Percentiles rank a stretch among this genome's conserved stretches.
Evolutionary conservation across 768 basidiomycete species (phyloP).

Genomic region (Amanita molliuscula): DNA sequence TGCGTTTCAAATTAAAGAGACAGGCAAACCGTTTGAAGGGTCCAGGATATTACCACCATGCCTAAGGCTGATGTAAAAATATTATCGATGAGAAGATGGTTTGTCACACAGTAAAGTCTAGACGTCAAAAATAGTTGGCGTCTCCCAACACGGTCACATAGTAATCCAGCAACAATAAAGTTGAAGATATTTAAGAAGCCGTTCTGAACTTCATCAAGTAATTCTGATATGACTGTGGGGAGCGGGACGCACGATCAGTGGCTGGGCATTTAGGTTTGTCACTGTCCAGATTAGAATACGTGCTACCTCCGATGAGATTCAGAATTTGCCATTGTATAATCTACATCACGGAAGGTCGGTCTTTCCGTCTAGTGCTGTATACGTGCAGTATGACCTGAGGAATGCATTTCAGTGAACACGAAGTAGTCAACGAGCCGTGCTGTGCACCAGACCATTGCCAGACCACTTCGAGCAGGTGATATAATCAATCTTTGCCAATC

Average conservation of each 20-base stretch:
- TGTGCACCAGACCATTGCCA: slow-evolving; percentile 46
- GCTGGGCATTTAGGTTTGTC: slow-evolving; percentile 32
- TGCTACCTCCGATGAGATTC: slow-evolving; percentile 33
- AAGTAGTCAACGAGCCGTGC: not conserved
- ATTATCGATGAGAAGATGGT: not conserved
- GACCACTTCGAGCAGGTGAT: slow-evolving; percentile 45
- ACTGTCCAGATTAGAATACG: slow-evolving; percentile 23
- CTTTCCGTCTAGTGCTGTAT: not conserved
- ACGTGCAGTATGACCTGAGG: slow-evolving; percentile 35
- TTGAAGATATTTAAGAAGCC: slow-evolving; percentile 46
- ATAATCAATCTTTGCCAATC: slow-evolving; percentile 36
- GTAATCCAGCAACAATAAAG: slow-evolving; percentile 36
- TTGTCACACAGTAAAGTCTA: slow-evolving; percentile 25
- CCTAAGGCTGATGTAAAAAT: slow-evolving; percentile 10
- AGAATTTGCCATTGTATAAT: slow-evolving; percentile 42
- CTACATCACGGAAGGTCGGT: not conserved
- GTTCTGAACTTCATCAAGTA: slow-evolving; percentile 24
- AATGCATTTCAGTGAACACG: not conserved
- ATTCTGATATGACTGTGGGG: not conserved
- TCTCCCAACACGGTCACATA: slow-evolving; percentile 39
- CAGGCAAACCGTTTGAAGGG: slow-evolving; percentile 45
- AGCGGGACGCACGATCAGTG: slow-evolving; percentile 22
- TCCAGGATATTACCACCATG: slow-evolving; percentile 51
- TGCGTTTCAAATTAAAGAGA: slow-evolving; percentile 22
- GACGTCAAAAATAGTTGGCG: slow-evolving; percentile 40